Evolutionary conservation across 2,329 filamentous ascomycete species (phyloP), one percentile per base, ranked within the genome.

Genomic region (Amauroascus niger): DNA sequence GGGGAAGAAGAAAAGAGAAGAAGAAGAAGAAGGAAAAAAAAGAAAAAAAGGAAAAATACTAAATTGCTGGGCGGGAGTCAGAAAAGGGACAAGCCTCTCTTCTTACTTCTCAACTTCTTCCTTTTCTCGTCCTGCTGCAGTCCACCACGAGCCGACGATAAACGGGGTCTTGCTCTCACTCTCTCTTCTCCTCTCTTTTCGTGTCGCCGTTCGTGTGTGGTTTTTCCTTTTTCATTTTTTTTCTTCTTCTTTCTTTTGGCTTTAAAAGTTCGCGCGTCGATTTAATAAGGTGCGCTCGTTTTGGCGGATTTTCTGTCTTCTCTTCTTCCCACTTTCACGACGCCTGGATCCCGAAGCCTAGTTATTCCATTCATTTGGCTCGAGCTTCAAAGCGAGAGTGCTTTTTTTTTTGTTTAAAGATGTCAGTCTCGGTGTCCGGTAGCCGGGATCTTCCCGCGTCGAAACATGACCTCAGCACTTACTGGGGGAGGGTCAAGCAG

Each of bases 401-500:
- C n/a, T n/a, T n/a, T n/a, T n/a, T n/a, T n/a, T n/a, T n/a, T n/a
- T n/a, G n/a, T n/a, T n/a, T n/a, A n/a, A n/a, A 22, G 16, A 83
- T 84, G 81, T 82, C 81, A 40, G 74, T 79, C 45, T 82, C 81
- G 24, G 68, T 83, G 26, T 80, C 81, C 24, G 81, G 81, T 53
- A 79, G 71, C 61, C 86, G 91, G 69, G 88, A 95, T 70, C 79
- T 96, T 60, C 93, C 93, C 57, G 82, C 83, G 54, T 98, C 93
- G 52, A 88, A 89, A 71, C 91, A 94, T 79, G 88, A 98, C 68
- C 78, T 98, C 65, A 81, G 73, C 67, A 96, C 90, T 45, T 98
- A 98, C 74, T 93, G 87, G 87, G 93, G 93, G 60, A 84, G 93
- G 55, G 93, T 97, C 65, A 82, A 80, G 73, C 91, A 98, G 75